phyloP scores from a whole-genome alignment of 202 grass and related monocot species.

The Digitaria exilis region DNA sequence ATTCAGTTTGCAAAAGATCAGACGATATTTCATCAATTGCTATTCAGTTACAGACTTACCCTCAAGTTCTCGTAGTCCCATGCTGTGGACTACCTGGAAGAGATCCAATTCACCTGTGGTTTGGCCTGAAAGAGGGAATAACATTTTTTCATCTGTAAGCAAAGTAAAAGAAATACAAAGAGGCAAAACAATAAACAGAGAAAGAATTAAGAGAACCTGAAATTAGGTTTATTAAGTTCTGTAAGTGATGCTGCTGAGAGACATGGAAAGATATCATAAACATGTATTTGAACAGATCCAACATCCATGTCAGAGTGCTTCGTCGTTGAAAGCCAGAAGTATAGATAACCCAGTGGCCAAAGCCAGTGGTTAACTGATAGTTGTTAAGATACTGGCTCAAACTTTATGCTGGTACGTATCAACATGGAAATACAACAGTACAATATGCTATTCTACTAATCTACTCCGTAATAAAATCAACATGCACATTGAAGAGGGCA shows the following conservation, averaged over 20 bases:
- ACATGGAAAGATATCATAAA: neutral
- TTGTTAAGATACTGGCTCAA: neutral
- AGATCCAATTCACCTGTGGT: neutral
- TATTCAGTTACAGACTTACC: neutral
- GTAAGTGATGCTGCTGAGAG: neutral
- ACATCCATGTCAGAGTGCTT: neutral
- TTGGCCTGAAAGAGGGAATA: neutral
- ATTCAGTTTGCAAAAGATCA: conserved; percentile 4
- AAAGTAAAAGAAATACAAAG: neutral
- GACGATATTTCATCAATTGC: neutral
- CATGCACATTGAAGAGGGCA: neutral
- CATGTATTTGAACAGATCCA: neutral
- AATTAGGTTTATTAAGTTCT: neutral
- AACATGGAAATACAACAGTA: neutral
- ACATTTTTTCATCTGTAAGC: neutral
- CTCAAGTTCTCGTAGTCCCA: neutral
- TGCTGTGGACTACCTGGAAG: neutral
- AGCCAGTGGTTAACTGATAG: neutral
- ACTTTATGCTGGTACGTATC: neutral
- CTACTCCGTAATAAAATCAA: neutral
- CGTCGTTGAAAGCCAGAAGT: neutral
- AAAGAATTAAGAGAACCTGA: neutral
- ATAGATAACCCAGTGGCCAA: neutral
- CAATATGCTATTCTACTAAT: neutral
- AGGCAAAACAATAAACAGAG: neutral